Conservation (phyloP, 2,329 filamentous ascomycete genomes). For the Calonectria ilicicola region DNA sequence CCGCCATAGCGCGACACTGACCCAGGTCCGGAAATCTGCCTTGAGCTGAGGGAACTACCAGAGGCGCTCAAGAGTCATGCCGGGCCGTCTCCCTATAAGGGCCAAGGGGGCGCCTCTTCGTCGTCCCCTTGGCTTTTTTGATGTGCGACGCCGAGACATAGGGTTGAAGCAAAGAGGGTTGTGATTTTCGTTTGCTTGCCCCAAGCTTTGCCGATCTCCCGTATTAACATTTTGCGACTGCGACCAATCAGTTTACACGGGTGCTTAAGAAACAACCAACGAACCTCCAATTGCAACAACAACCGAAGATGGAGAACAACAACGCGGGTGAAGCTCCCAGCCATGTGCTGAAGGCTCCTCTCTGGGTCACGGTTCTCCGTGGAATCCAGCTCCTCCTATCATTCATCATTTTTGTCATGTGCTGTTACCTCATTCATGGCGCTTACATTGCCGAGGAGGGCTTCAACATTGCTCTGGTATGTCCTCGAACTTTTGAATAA, state of each 20-base stretch:
- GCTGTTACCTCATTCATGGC: conserved; percentile 53
- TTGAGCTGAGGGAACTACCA: conserved; percentile 29
- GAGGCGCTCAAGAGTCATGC: neutral
- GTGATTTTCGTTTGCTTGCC: neutral
- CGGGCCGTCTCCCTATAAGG: neutral
- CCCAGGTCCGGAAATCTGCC: conserved; percentile 37
- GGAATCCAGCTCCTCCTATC: conserved; percentile 56
- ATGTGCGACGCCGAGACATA: neutral
- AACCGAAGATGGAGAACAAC: neutral
- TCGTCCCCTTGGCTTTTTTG: neutral
- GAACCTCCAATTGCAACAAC: neutral
- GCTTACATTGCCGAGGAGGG: conserved; percentile 35
- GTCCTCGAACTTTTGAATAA: neutral
- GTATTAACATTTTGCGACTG: neutral
- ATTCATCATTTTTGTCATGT: conserved; percentile 56
- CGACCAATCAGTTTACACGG: conserved; percentile 16
- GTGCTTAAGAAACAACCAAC: neutral
- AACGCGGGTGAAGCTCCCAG: neutral
- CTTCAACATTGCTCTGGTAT: conserved; percentile 36
- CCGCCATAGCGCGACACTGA: conserved; percentile 19
- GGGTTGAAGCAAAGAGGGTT: neutral
- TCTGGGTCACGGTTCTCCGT: conserved; percentile 57
- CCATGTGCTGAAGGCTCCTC: conserved; percentile 53
- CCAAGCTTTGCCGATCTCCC: conserved; percentile 1
- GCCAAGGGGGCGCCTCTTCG: neutral